Evolutionary conservation across 495 filamentous ascomycete species (phyloP).

Genomic region (Usnea hakonensis): DNA sequence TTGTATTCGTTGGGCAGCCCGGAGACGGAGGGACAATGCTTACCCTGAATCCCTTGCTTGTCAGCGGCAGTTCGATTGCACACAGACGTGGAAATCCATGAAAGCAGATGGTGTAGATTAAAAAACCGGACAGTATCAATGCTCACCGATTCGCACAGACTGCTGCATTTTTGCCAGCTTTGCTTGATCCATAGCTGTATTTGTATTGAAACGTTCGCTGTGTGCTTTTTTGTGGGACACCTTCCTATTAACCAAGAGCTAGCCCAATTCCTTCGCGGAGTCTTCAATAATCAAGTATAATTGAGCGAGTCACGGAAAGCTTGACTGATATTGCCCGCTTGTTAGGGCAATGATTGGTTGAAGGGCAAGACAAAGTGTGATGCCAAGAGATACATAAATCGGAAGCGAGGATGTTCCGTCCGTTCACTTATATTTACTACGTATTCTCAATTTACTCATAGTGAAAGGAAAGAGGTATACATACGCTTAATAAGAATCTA

Average conservation of each 20-base stretch:
- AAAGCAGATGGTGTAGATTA: constrained; percentile 11
- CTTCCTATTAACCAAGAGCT: neutral
- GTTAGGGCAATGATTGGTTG: neutral
- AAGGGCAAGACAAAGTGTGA: neutral
- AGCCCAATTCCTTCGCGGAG: neutral
- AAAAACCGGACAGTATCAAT: too few relatives aligned
- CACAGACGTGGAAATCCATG: neutral
- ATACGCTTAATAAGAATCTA: too few relatives aligned
- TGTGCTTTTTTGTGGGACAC: neutral
- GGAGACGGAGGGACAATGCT: constrained; percentile 19
- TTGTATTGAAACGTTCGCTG: neutral
- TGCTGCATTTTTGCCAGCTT: constrained; percentile 51
- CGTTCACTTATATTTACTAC: too few relatives aligned
- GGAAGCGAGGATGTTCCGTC: constrained; percentile 1
- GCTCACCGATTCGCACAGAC: constrained; percentile 50
- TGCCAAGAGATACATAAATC: neutral
- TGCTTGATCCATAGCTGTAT: constrained; percentile 44
- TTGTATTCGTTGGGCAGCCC: neutral
- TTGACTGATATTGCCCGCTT: neutral
- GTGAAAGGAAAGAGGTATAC: too few relatives aligned
- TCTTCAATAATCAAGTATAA: neutral
- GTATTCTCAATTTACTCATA: too few relatives aligned
- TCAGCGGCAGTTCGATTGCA: constrained; percentile 11
- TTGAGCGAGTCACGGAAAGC: neutral
- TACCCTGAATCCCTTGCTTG: constrained; percentile 28